These are phyloP conservation scores for Russula lepida DNA, from an alignment of 768 basidiomycete genomes.

Conservation along the genomic window DNA sequence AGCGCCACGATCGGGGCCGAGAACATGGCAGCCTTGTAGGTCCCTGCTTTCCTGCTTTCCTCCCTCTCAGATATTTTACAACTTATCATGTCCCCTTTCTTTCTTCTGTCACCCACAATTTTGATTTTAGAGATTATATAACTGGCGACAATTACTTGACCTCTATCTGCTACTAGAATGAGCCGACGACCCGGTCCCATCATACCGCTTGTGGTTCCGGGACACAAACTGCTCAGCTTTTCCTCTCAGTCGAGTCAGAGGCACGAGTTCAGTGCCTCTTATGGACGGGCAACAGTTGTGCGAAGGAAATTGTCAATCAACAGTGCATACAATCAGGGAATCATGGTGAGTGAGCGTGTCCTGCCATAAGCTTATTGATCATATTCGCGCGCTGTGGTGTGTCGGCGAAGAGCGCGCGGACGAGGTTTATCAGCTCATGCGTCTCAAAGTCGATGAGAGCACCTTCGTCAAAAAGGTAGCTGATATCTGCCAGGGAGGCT, in stretches of 20 bases:
- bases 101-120: neutral
- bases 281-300: neutral
- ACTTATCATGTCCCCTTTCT: neutral
- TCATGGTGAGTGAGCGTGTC: slow-evolving; percentile 38
- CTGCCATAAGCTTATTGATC: slow-evolving; percentile 62
- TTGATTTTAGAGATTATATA: neutral
- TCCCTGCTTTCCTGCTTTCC: neutral
- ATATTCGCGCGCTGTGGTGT: slow-evolving; percentile 72
- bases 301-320: neutral
- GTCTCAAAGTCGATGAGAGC: slow-evolving; percentile 84
- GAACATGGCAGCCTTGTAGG: neutral
- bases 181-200: neutral
- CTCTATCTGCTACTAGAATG: neutral
- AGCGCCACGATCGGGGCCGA: neutral
- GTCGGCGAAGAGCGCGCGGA: slow-evolving; percentile 84
- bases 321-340: neutral
- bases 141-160: neutral
- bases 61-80: neutral
- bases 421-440: slow-evolving; percentile 72
- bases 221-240: neutral
- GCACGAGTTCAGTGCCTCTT: too few relatives aligned
- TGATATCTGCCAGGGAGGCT: slow-evolving; percentile 85
- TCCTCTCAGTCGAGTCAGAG: neutral
- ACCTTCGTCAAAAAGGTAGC: slow-evolving; percentile 86
- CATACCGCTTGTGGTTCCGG: neutral